Evolutionary conservation across 2,329 filamentous ascomycete species (phyloP), one percentile per base, ranked within the genome.

Genomic region (Fusarium sp.): DNA sequence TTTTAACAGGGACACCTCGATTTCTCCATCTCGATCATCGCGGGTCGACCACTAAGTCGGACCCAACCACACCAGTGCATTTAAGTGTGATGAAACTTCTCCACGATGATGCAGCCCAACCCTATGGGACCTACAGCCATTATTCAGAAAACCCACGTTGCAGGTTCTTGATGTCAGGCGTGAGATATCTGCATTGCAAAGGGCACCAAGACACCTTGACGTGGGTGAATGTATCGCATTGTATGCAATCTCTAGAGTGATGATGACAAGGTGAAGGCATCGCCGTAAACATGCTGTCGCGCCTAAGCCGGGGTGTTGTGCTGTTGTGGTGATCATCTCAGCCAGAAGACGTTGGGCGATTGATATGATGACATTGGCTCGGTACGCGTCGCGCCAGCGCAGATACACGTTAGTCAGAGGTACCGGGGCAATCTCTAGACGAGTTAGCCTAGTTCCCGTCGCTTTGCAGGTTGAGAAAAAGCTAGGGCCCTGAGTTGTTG

Each of bases 321-420:
- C 40, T 37, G 52, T 70, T 23, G 66, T 54, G 66, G 52, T 54
- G 56, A 69, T 70, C 48, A 59, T 64, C 66, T 69, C 66, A 67
- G 66, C 44, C 44, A 51, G 53, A 41, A 28, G 52, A 67, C 61
- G 66, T 66, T 53, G 37, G 43, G 44, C 31, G 54, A 57, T 50
- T 23, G 41, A 56, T 61, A 53, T 41, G 48, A 66, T 44, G 53
- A 43, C 53, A 70, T 70, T 66, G 66, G 56, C 44, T 61, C 23
- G 55, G 52, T 55, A 57, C 61, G 56, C 47, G 66, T 53, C 52
- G 40, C 44, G 66, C 66, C 28, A 37, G 52, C 13, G 52, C 41
- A 61, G 43, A 47, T 31, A 30, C 43, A 48, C 41, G 34, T 48
- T 47, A 57, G 41, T 55, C 23, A 52, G 16, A 46, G 30, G 60